Conservation (phyloP, 768 basidiomycete genomes). For the Mycena kentingensis region DNA sequence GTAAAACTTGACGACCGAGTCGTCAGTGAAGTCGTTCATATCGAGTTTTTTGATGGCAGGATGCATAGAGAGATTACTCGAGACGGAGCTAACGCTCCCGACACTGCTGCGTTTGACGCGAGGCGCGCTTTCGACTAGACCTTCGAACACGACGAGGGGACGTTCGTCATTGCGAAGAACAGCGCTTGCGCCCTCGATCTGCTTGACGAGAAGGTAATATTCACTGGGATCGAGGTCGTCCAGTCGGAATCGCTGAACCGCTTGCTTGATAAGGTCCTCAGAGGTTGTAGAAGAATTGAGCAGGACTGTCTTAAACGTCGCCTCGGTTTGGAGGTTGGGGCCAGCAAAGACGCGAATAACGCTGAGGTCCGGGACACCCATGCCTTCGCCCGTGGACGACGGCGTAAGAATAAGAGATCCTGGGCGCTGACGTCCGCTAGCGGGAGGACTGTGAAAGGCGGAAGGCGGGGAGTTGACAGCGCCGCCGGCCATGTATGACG, state of each 20-base stretch:
- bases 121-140: constrained; percentile 78
- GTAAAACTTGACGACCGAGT: constrained; percentile 96
- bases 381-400: constrained; percentile 59
- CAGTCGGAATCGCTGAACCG: constrained; percentile 91
- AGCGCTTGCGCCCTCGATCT: constrained; percentile 85
- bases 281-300: constrained; percentile 86
- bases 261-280: constrained; percentile 84
- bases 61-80: constrained; percentile 90
- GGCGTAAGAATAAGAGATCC: constrained; percentile 76
- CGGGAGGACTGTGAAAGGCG: constrained; percentile 41
- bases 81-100: constrained; percentile 91
- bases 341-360: constrained; percentile 97
- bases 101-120: constrained; percentile 90
- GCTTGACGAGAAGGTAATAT: constrained; percentile 92
- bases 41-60: constrained; percentile 92
- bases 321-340: constrained; percentile 85
- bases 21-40: constrained; percentile 98
- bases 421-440: constrained; percentile 62
- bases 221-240: constrained; percentile 51
- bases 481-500: constrained; percentile 51
- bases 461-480: constrained; percentile 31
- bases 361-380: constrained; percentile 77
- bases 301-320: constrained; percentile 97
- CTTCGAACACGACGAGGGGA: constrained; percentile 89
- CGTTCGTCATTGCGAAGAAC: constrained; percentile 70